Evolutionary conservation across 1,284 basidiomycete species (phyloP).

Genomic region (Malassezia equina): DNA sequence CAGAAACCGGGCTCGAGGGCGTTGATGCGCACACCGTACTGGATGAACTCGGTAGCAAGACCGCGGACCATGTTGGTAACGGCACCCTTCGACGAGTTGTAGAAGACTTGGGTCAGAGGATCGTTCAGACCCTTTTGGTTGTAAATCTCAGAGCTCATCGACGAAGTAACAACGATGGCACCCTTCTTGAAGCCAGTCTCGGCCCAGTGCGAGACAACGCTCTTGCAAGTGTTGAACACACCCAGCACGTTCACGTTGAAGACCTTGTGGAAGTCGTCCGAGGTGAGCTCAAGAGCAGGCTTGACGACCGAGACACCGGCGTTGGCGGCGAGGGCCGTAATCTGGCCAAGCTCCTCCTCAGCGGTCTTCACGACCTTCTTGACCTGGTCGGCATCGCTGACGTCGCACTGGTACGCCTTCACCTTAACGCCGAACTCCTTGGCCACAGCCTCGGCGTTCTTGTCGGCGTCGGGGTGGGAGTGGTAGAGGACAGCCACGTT

Average conservation of each 20-base stretch:
- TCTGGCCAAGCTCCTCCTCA: conserved; percentile 38
- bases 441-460: conserved; percentile 38
- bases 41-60: conserved; percentile 47
- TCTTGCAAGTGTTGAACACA: conserved; percentile 47
- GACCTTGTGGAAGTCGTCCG: conserved; percentile 46
- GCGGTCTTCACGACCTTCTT: conserved; percentile 40
- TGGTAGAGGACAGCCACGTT: conserved; percentile 47
- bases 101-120: conserved; percentile 45
- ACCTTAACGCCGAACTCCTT: conserved; percentile 43
- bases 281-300: conserved; percentile 45
- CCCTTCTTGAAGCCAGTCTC: conserved; percentile 45
- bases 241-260: conserved; percentile 48
- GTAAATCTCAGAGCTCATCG: conserved; percentile 48
- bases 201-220: conserved; percentile 46
- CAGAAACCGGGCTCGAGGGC: conserved; percentile 45
- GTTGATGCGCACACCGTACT: conserved; percentile 46
- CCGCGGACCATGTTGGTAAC: conserved; percentile 48
- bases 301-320: conserved; percentile 46
- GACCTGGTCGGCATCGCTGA: conserved; percentile 39
- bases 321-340: conserved; percentile 44
- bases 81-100: conserved; percentile 47
- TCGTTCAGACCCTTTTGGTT: conserved; percentile 44
- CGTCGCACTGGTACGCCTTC: conserved; percentile 48
- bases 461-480: conserved; percentile 44
- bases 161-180: conserved; percentile 45